Evolutionary conservation across 2,329 filamentous ascomycete species (phyloP).

Genomic region (Nothopassalora personata): DNA sequence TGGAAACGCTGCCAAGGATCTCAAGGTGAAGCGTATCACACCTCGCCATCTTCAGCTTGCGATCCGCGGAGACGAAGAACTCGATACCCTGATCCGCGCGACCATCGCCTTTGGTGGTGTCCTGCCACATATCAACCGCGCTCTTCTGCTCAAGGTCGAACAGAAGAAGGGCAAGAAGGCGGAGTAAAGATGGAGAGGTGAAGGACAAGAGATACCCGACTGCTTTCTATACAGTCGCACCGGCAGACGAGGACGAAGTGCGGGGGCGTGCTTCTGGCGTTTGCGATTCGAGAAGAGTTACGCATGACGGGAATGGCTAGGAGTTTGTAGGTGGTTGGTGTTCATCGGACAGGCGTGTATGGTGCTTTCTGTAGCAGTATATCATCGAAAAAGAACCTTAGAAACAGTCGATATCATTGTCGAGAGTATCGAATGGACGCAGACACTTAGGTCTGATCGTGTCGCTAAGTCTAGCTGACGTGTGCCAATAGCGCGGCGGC

Average conservation of each 20-base stretch:
- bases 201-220: constrained; percentile 1
- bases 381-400: background rate
- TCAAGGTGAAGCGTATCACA: constrained; percentile 99
- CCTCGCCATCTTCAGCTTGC: constrained; percentile 97
- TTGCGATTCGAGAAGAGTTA: background rate
- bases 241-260: background rate
- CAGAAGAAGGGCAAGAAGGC: constrained; percentile 85
- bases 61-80: constrained; percentile 89
- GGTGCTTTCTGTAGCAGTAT: constrained; percentile 1
- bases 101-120: constrained; percentile 99
- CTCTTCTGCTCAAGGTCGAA: constrained; percentile 89
- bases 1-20: constrained; percentile 96
- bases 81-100: constrained; percentile 93
- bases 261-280: background rate
- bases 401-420: background rate
- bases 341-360: background rate
- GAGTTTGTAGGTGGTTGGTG: background rate
- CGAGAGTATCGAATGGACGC: too few relatives aligned
- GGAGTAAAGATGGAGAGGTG: constrained; percentile 18
- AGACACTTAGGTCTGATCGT: too few relatives aligned
- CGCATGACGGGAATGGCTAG: background rate
- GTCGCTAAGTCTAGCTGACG: background rate
- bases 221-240: background rate
- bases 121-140: constrained; percentile 96
- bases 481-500: background rate